Percentiles rank a stretch among this genome's conserved stretches.
Conservation (phyloP, 257 asterid genomes). For the Petunia secreta region DNA sequence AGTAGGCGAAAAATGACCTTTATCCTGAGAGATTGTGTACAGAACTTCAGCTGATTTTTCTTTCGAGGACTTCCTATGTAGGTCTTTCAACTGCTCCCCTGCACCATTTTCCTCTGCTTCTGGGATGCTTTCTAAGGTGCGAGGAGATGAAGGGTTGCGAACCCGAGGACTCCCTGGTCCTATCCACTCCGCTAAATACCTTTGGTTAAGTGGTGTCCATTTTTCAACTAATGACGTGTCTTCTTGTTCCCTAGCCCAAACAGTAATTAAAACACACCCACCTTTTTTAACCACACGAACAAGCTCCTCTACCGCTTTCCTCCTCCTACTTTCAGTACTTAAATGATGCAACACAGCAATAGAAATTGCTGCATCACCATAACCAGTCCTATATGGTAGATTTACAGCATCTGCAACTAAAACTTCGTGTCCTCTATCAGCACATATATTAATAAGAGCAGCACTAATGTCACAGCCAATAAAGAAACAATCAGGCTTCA, state of each 20-base stretch:
- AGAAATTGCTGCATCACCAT: constrained; percentile 93
- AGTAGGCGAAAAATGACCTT: constrained; percentile 33
- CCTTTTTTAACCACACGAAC: constrained; percentile 77
- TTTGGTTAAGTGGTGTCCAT: constrained; percentile 88
- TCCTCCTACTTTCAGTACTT: constrained; percentile 86
- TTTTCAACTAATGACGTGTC: constrained; percentile 72
- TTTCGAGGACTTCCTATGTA: constrained; percentile 26
- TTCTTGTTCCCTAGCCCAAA: constrained; percentile 98
- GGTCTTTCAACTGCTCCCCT: constrained; percentile 33
- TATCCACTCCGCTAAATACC: constrained; percentile 83
- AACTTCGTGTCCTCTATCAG: constrained; percentile 82
- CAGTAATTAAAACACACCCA: constrained; percentile 85
- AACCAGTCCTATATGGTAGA: constrained; percentile 84
- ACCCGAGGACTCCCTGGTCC: constrained; percentile 84
- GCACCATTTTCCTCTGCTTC: constrained; percentile 63
- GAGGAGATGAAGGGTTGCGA: constrained; percentile 52
- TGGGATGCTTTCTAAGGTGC: constrained; percentile 72
- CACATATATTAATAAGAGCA: constrained; percentile 76
- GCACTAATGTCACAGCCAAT: constrained; percentile 89
- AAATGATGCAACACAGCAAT: constrained; percentile 96
- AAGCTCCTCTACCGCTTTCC: constrained; percentile 84
- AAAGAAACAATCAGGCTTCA: constrained; percentile 68
- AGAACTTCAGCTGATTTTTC: constrained; percentile 31
- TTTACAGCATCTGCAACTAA: constrained; percentile 94
- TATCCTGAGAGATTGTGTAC: constrained; percentile 27